Percentiles rank a stretch among this genome's conserved stretches.
phyloP scores from a whole-genome alignment of 257 asterid genomes.

The Mentha longifolia region DNA sequence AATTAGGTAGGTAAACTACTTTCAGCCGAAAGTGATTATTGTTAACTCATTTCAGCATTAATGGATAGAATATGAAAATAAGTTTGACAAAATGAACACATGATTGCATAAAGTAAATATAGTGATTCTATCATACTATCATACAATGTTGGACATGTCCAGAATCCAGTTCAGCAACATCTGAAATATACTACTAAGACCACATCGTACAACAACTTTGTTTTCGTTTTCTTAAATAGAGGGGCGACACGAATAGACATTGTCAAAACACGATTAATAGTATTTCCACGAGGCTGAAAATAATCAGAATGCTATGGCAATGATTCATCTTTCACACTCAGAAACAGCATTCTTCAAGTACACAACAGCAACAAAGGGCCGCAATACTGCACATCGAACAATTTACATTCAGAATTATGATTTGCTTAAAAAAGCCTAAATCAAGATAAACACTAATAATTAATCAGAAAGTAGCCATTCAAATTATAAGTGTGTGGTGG shows the following conservation, averaged over 20 bases:
- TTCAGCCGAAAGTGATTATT: no score
- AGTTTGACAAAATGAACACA: not conserved
- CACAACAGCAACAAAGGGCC: conserved; percentile 77
- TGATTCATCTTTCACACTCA: conserved; percentile 32
- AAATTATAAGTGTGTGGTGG: conserved; percentile 1
- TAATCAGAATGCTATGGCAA: not conserved
- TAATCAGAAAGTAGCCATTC: not conserved
- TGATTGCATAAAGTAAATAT: not conserved
- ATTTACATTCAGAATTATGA: conserved; percentile 19
- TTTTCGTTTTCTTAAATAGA: not conserved
- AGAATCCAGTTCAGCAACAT: conserved; percentile 10
- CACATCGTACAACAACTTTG: conserved; percentile 1
- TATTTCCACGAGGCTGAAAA: conserved; percentile 23
- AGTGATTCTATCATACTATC: not conserved
- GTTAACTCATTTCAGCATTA: no score
- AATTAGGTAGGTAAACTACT: no score
- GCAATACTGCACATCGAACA: conserved; percentile 59
- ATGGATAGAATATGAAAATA: no score
- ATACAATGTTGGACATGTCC: not conserved
- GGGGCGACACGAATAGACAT: conserved; percentile 3
- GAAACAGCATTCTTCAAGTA: conserved; percentile 76
- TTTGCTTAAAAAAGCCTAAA: conserved; percentile 7
- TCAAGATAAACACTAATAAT: not conserved
- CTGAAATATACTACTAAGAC: not conserved
- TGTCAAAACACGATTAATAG: conserved; percentile 6